Percentiles rank a stretch among this genome's conserved stretches.
Evolutionary conservation across 306 rosid genomes (phyloP).

Genomic region (Cicer yamashitae): DNA sequence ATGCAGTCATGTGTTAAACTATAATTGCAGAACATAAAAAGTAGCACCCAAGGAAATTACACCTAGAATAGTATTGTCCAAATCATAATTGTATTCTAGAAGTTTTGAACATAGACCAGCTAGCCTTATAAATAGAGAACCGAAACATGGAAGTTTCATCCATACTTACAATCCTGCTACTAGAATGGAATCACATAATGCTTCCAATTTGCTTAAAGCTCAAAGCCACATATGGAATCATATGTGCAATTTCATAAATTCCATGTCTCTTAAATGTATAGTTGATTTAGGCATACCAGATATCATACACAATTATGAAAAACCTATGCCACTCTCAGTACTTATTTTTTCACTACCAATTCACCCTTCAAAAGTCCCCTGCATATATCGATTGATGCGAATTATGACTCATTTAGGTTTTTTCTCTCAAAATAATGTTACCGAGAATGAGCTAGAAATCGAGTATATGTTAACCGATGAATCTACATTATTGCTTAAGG

Average conservation of each 20-base stretch:
- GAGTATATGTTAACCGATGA: background rate
- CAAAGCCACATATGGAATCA: constrained; percentile 26
- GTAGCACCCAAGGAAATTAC: no score
- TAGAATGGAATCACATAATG: background rate
- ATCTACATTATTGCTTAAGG: background rate
- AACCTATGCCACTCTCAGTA: background rate
- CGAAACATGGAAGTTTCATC: no score
- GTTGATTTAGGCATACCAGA: background rate
- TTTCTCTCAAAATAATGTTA: background rate
- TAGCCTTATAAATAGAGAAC: no score
- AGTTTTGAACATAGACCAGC: no score
- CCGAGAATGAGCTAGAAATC: background rate
- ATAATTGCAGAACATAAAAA: no score
- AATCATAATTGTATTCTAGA: no score
- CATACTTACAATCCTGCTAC: background rate
- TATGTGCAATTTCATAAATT: constrained; percentile 6
- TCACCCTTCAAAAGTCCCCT: background rate
- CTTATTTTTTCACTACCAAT: background rate
- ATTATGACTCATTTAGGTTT: background rate
- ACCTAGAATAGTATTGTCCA: no score
- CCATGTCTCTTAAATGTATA: constrained; percentile 1
- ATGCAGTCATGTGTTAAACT: no score
- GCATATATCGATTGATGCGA: background rate
- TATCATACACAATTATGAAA: background rate
- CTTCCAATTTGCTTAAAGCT: background rate